Evolutionary conservation across 805 yeast species (phyloP), one percentile per base, ranked within the genome.

Genomic region (Kuraishia ogatae): DNA sequence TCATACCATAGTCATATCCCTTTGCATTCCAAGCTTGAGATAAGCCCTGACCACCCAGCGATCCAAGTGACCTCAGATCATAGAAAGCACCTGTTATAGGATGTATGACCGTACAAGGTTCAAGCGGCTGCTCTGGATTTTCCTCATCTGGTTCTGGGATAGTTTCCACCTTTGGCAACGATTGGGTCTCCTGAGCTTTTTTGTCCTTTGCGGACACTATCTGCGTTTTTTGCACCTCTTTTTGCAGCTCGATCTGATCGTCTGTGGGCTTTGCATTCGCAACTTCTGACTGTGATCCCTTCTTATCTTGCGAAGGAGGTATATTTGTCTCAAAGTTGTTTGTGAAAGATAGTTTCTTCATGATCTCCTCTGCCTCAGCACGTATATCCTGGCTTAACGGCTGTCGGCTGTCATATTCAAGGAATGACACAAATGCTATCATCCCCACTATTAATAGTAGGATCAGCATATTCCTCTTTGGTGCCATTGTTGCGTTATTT

Each of bases 1-100:
- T 91, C 51, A 71, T 74, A 26, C 83, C 83, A 61, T 80, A 81
- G 59, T 85, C 94, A 66, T 77, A 79, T 0, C 96, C 96, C 57
- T 77, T 78, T 2, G 92, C 83, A 47, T 75, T 69, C 89, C 92
- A 89, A 23, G 85, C 79, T 58, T 70, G 67, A 3, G 66, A 59
- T 50, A 64, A 57, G 13, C 69, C 67, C 24, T 68, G 70, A 39
- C 60, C 54, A 1, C 67, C 65, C 26, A 61, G 22, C 17, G 68
- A 60, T 2, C 74, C 67, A 51, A 79, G 64, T 1, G 75, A 69
- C 1, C 77, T 57, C 24, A 79, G 64, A 57, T 79, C 82, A 55
- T 72, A 78, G 57, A 75, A 79, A 15, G 78, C 81, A 48, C 72
- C 71, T 1, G 76, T 74, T 17, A 67, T 58, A 1, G 78, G 77